phyloP scores from a whole-genome alignment of 179 eudicot species.

The Heliamphora pulchella region DNA sequence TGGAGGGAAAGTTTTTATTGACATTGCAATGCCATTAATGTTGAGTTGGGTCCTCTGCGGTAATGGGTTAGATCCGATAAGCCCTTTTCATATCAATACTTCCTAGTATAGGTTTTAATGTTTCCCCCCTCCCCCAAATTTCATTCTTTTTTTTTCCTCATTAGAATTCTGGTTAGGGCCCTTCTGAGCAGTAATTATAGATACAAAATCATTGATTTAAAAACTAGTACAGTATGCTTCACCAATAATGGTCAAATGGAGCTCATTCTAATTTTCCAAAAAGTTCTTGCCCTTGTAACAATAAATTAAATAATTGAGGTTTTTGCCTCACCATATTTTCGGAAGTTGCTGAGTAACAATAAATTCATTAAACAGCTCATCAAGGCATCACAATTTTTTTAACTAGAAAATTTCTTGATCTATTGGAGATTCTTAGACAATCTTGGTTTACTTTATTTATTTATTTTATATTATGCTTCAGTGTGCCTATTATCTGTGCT shows the following conservation, averaged over 20 bases:
- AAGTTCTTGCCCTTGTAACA: background rate
- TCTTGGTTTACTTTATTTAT: background rate
- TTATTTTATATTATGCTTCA: background rate
- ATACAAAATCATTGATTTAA: background rate
- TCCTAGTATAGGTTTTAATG: background rate
- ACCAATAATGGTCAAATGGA: background rate
- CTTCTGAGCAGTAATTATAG: background rate
- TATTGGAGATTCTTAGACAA: background rate
- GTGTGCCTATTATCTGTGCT: background rate
- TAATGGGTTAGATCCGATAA: conserved; percentile 52
- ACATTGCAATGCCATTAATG: conserved; percentile 81
- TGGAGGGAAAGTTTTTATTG: conserved; percentile 78
- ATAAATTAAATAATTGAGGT: background rate
- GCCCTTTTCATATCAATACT: conserved; percentile 1
- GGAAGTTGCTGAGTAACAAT: background rate
- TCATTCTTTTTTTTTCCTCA: background rate
- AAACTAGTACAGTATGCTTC: background rate
- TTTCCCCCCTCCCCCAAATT: background rate
- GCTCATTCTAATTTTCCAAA: background rate
- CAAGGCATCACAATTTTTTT: background rate
- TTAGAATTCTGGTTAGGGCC: background rate
- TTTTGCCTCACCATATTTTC: background rate
- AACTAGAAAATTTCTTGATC: background rate
- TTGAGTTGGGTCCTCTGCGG: conserved; percentile 94
- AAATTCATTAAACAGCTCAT: background rate